A percentile compares a stretch with the other conserved stretches of the same genome.
These are phyloP conservation scores for Penicillium lagena DNA, from an alignment of 495 filamentous ascomycete genomes.

Conservation along the genomic window DNA sequence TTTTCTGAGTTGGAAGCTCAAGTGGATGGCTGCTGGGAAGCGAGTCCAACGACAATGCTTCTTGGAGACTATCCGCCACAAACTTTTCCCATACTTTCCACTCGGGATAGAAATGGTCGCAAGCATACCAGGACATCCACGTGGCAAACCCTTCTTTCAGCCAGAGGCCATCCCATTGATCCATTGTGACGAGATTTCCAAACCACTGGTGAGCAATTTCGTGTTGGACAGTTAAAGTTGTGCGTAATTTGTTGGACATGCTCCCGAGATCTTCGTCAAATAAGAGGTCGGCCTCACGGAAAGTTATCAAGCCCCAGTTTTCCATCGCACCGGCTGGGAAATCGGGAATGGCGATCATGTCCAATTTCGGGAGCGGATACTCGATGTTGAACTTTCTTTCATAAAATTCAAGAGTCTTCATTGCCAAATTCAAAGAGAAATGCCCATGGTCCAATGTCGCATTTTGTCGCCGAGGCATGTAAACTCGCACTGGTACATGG, in stretches of 20 bases:
- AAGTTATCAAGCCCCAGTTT: constrained; percentile 97
- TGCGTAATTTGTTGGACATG: constrained; percentile 79
- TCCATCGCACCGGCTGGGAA: constrained; percentile 96
- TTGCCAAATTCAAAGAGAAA: constrained; percentile 59
- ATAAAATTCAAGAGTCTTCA: constrained; percentile 47
- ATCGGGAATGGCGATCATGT: constrained; percentile 96
- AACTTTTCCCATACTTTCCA: constrained; percentile 98
- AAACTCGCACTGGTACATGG: constrained; percentile 61
- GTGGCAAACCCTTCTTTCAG: constrained; percentile 98
- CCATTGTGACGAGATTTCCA: constrained; percentile 98
- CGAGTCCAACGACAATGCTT: constrained; percentile 84
- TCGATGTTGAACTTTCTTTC: constrained; percentile 48
- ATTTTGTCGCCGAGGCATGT: constrained; percentile 56
- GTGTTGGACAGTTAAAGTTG: constrained; percentile 93
- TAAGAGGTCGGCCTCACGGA: constrained; percentile 85
- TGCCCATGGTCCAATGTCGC: constrained; percentile 60
- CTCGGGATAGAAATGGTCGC: constrained; percentile 79
- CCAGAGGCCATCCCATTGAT: constrained; percentile 99
- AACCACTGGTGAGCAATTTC: constrained; percentile 99
- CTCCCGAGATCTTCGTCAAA: constrained; percentile 88
- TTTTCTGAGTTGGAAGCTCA: constrained; percentile 90
- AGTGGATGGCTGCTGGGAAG: constrained; percentile 93
- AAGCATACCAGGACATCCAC: constrained; percentile 66
- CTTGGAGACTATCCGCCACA: constrained; percentile 84
- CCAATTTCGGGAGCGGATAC: constrained; percentile 74